Base-by-base conservation (phyloP, 202 grass and related monocot genomes). In the Panicum hallii region DNA sequence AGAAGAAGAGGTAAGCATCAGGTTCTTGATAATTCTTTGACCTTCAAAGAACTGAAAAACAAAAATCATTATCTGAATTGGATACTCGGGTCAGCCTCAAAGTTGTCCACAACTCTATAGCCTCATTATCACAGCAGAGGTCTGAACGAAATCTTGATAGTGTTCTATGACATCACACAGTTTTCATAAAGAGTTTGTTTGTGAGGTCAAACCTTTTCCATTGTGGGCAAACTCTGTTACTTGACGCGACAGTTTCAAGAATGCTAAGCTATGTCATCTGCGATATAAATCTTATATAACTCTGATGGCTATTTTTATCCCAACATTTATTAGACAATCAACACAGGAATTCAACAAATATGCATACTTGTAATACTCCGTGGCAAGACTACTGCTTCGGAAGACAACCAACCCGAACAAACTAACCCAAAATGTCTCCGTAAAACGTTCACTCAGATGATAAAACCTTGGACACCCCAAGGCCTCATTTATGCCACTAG, bases 391-490 rank as follows among this genome's bases (percentile, higher is more conserved):
- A 57, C 16, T 70, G 45, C n/a, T 79, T 41, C 23, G 7, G 16
- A 86, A 86, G 57, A 79, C n/a, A 63, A 74, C 48, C 19, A 56
- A 32, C 23, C 38, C 16, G 22, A 57, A 67, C 12, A 32, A 77
- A 68, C 14, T 30, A 68, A 60, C 41, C 49, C 8, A 26, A 65
- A 15, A 54, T 15, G 11, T 48, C 14, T 19, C 9, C 16, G 5
- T 28, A n/a, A 38, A 55, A 66, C 4, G 19, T 26, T 23, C 85
- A 68, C 19, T 82, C 62, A n/a, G 28, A 75, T 20, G 61, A 38
- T 40, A 14, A 68, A 60, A 68, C 50, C 17, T 67, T 57, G 28
- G n/a, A 69, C 15, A n/a, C 26, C 28, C 22, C 28, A 57, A n/a
- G 36, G 26, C 8, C 2, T 64, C 5, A 63, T 42, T 16, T 67